phyloP scores from a whole-genome alignment of 176 grass and related monocot genomes.

The Rhynchospora breviuscula region DNA sequence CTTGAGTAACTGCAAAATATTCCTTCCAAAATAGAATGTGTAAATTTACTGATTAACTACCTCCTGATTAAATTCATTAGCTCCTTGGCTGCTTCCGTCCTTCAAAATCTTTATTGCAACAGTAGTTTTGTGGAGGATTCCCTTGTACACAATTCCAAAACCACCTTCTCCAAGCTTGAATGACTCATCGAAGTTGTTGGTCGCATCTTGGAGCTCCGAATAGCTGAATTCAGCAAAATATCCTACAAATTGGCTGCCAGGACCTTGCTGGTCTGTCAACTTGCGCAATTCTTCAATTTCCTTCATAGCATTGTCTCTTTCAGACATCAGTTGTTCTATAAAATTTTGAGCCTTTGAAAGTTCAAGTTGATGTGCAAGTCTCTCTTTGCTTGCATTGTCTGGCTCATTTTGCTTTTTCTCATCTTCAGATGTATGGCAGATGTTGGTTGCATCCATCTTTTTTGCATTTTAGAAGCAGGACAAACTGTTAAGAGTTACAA shows the following conservation, averaged over 20 bases:
- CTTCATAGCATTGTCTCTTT: not conserved
- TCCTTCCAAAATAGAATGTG: too few species aligned
- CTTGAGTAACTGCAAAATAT: too few species aligned
- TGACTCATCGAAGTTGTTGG: slow-evolving; percentile 13
- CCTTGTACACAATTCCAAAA: slow-evolving; percentile 15
- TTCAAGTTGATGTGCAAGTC: too few species aligned
- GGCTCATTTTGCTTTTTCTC: too few species aligned
- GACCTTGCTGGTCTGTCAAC: not conserved
- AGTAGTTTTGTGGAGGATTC: not conserved
- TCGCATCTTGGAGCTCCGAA: slow-evolving; percentile 1
- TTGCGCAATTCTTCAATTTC: not conserved
- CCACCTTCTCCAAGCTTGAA: slow-evolving; percentile 20
- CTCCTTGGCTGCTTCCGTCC: slow-evolving; percentile 5
- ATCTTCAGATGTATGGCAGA: too few species aligned
- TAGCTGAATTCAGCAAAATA: not conserved
- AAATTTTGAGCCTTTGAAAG: too few species aligned
- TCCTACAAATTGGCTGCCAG: not conserved
- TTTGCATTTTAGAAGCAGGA: too few species aligned
- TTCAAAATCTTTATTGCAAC: slow-evolving; percentile 24
- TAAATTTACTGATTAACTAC: not conserved
- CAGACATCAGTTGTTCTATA: too few species aligned
- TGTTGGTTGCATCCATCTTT: too few species aligned
- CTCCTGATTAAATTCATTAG: slow-evolving; percentile 10
- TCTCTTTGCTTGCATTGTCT: too few species aligned
- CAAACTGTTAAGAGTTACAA: too few species aligned